Percentiles rank a stretch among this genome's conserved stretches.
phyloP scores from a whole-genome alignment of 2,329 filamentous ascomycete species.

The Alternaria tenuissima region DNA sequence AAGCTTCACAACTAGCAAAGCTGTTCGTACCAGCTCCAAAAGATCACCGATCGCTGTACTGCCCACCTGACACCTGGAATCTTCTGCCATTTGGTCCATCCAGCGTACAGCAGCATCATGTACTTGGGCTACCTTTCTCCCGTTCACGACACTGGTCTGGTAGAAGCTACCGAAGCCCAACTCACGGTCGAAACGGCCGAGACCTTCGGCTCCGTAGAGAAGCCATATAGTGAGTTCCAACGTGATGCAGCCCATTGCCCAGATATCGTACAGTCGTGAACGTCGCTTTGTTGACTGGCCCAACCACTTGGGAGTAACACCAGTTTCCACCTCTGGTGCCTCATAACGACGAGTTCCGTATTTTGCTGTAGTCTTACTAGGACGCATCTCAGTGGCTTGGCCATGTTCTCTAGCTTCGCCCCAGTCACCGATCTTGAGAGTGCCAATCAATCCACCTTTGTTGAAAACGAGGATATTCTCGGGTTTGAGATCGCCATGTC shows the following conservation, averaged over 20 bases:
- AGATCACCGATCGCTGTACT: conserved; percentile 15
- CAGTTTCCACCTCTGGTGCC: conserved; percentile 19
- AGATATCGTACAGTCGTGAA: conserved; percentile 35
- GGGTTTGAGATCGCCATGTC: conserved; percentile 50
- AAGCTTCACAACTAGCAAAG: conserved; percentile 13
- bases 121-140: neutral
- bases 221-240: conserved; percentile 35
- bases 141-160: neutral
- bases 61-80: neutral
- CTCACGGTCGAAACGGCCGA: conserved; percentile 2
- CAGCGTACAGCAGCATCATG: conserved; percentile 1
- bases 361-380: conserved; percentile 12
- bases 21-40: conserved; percentile 10
- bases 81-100: conserved; percentile 12
- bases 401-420: conserved; percentile 20
- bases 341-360: conserved; percentile 28
- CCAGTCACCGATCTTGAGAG: conserved; percentile 28
- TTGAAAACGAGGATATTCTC: conserved; percentile 49
- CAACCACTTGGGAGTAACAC: neutral
- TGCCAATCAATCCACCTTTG: conserved; percentile 6
- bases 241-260: conserved; percentile 36
- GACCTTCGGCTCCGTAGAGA: conserved; percentile 19
- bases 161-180: conserved; percentile 4
- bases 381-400: conserved; percentile 5
- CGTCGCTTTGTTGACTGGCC: conserved; percentile 1